Evolutionary conservation across 2,329 filamentous ascomycete genomes (phyloP).

Genomic region (Aspergillus sp.): DNA sequence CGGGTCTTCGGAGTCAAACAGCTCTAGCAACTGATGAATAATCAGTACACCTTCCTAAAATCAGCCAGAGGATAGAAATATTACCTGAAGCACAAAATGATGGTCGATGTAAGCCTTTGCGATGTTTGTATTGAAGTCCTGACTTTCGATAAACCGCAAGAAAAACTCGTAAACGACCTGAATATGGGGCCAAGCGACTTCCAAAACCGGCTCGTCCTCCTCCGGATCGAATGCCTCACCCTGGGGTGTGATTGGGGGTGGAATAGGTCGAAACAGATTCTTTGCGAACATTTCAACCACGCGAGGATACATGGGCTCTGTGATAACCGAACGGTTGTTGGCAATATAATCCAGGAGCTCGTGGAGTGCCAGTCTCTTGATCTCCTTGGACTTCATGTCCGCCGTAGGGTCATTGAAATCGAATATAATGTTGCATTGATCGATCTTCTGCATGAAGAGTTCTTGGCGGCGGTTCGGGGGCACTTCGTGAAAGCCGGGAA

Average conservation of each 20-base stretch:
- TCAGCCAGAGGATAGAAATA: neutral
- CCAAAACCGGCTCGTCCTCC: slow-evolving; percentile 95
- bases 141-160: slow-evolving; percentile 96
- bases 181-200: slow-evolving; percentile 98
- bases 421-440: slow-evolving; percentile 99
- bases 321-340: slow-evolving; percentile 97
- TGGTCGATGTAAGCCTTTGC: slow-evolving; percentile 99
- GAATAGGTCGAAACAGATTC: slow-evolving; percentile 95
- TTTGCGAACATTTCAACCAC: slow-evolving; percentile 99
- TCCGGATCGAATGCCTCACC: slow-evolving; percentile 98
- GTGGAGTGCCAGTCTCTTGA: slow-evolving; percentile 93
- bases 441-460: slow-evolving; percentile 99
- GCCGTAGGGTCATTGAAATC: slow-evolving; percentile 98
- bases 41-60: slow-evolving; percentile 10
- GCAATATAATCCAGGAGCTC: slow-evolving; percentile 97
- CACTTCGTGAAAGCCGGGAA: slow-evolving; percentile 97
- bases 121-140: slow-evolving; percentile 99
- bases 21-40: slow-evolving; percentile 70
- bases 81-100: slow-evolving; percentile 82
- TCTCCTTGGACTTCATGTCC: slow-evolving; percentile 99
- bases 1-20: slow-evolving; percentile 98
- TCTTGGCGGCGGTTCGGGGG: slow-evolving; percentile 92
- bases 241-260: slow-evolving; percentile 94
- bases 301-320: slow-evolving; percentile 96
- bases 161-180: slow-evolving; percentile 99